Base-by-base conservation (phyloP, 2,329 filamentous ascomycete species). In the Didymella segeticola region DNA sequence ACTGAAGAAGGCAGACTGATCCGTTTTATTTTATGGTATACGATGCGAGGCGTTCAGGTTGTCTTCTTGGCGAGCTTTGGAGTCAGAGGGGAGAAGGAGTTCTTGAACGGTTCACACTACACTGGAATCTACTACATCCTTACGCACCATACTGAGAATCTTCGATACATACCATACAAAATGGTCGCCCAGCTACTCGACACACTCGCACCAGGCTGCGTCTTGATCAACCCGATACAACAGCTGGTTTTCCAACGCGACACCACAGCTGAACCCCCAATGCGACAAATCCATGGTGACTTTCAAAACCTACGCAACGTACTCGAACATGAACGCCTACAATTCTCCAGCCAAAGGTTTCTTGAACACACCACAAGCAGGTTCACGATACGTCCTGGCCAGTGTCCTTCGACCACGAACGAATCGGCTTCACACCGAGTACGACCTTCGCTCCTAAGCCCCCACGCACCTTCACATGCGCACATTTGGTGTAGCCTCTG, bases 11-110 rank as follows among this genome's bases (percentile, higher is more conserved):
- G 22, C 31, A 48, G 39, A 39, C 12, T 39, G 45, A 22, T 48
- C 12, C 11, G 20, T 36, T 39, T 34, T 8, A 3, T 45, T 45
- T 20, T 27, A 15, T 22, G 2, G 31, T 17, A 20, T 17, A 30
- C 17, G 7, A 49, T 45, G 45, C 46, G 25, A 49, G 51, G 51
- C 39, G 51, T 54, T 54, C 27, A 54, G 29, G 51, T 15, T 33
- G 20, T 39, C 15, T 30, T 38, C 29, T 4, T 25, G 22, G 34
- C 22, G 19, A n/a, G 17, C 30, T 25, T 2, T 23, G 27, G 51
- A 11, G 20, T 49, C 23, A 36, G 26, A 23, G 30, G 11, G 15
- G 38, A 5, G 8, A 33, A 25, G 45, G 51, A 43, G 39, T 48
- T 48, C 10, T 33, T 8, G 26, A 22, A 29, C 14, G 12, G 12